phyloP scores from a whole-genome alignment of 331 rosid genomes.

The Rosa hybrid region DNA sequence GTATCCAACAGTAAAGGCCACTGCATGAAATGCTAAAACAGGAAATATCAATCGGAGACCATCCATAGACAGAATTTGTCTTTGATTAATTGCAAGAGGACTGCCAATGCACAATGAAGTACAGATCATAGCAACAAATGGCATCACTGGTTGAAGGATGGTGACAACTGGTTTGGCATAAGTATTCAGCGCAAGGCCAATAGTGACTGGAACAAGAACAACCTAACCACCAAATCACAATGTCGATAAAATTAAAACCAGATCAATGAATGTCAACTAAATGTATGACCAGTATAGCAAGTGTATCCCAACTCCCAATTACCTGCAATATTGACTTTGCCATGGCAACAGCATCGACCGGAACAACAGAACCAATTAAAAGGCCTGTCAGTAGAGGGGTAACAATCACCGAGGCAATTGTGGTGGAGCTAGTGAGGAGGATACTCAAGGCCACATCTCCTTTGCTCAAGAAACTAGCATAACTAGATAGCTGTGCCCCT shows the following conservation, averaged over 20 bases:
- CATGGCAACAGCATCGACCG: slow-evolving; percentile 93
- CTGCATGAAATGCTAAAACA: slow-evolving; percentile 64
- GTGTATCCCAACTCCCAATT: slow-evolving; percentile 17
- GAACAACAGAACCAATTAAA: slow-evolving; percentile 87
- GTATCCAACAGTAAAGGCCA: slow-evolving; percentile 80
- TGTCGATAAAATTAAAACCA: slow-evolving; percentile 14
- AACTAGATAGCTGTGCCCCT: slow-evolving; percentile 95
- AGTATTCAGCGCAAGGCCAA: slow-evolving; percentile 88
- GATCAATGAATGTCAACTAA: slow-evolving; percentile 25
- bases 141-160: slow-evolving; percentile 85
- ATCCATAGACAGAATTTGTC: slow-evolving; percentile 69
- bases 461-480: slow-evolving; percentile 91
- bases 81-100: slow-evolving; percentile 84
- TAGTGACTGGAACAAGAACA: slow-evolving; percentile 79
- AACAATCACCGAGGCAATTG: slow-evolving; percentile 77
- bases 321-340: slow-evolving; percentile 96
- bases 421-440: slow-evolving; percentile 88
- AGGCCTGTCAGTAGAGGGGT: slow-evolving; percentile 84
- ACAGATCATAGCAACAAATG: slow-evolving; percentile 91
- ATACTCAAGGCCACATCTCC: slow-evolving; percentile 93
- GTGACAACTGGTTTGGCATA: slow-evolving; percentile 86
- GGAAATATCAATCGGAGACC: slow-evolving; percentile 83
- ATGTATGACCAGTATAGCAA: not conserved
- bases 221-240: slow-evolving; percentile 52
- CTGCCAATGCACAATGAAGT: slow-evolving; percentile 96